phyloP scores from a whole-genome alignment of 768 basidiomycete genomes.

The Tylopilus vinaceipallidus region DNA sequence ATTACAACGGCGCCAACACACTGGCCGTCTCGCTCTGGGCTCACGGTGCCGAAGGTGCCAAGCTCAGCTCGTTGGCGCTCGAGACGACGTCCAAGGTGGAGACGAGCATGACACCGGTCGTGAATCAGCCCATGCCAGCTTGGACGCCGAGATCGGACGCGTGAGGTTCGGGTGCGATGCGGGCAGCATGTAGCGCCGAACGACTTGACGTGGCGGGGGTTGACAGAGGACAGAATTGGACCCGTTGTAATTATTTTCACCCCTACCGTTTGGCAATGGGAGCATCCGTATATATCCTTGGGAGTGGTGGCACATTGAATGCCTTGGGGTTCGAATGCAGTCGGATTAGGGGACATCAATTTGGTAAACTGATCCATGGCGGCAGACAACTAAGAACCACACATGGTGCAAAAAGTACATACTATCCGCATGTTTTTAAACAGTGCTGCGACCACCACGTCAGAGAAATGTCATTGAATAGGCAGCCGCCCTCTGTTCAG shows the following conservation, averaged over 20 bases:
- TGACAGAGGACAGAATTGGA: background rate
- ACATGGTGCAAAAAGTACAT: no score
- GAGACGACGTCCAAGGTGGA: slow-evolving; percentile 34
- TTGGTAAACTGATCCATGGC: no score
- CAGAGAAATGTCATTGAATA: slow-evolving; percentile 1
- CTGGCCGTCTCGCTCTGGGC: slow-evolving; percentile 51
- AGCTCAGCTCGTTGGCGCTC: slow-evolving; percentile 38
- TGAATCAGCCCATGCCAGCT: slow-evolving; percentile 28
- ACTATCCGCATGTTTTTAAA: background rate
- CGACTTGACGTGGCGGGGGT: background rate
- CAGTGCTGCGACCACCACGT: background rate
- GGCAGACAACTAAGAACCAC: no score
- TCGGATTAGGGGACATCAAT: no score
- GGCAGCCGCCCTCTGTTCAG: background rate
- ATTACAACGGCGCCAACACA: slow-evolving; percentile 47
- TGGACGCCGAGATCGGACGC: slow-evolving; percentile 21
- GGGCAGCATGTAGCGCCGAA: no score
- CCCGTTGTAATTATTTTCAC: no score
- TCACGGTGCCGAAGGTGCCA: slow-evolving; percentile 38
- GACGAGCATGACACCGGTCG: slow-evolving; percentile 22
- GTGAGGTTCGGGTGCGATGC: background rate
- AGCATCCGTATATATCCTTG: no score
- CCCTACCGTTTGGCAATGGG: no score
- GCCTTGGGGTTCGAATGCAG: no score
- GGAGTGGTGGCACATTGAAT: no score